Conservation (phyloP, 805 yeast species). For the Torulaspora indica region DNA sequence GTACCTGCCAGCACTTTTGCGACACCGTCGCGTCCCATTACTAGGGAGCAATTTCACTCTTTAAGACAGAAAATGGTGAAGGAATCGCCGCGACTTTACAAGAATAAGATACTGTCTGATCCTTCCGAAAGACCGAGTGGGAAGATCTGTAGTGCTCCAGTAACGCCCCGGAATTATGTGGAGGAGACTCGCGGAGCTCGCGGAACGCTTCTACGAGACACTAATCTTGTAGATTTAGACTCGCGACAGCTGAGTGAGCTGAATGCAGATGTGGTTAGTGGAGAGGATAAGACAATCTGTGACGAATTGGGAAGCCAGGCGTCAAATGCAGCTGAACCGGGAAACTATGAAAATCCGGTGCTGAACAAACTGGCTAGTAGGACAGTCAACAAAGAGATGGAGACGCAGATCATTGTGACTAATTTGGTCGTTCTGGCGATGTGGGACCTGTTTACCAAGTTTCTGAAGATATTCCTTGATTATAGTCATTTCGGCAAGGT, state of each 20-base stretch:
- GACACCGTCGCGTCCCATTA: constrained; percentile 24
- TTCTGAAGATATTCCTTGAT: constrained; percentile 17
- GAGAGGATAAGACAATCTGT: neutral
- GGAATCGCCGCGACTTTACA: constrained; percentile 32
- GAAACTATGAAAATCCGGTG: constrained; percentile 33
- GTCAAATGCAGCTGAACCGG: constrained; percentile 11
- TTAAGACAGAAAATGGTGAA: constrained; percentile 23
- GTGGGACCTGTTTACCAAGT: constrained; percentile 29
- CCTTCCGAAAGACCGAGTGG: neutral
- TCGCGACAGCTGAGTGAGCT: neutral
- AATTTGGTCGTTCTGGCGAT: constrained; percentile 35
- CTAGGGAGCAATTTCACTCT: constrained; percentile 21
- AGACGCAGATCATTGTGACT: constrained; percentile 34
- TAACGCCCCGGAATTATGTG: neutral
- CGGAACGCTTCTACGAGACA: neutral
- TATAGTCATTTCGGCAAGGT: constrained; percentile 18
- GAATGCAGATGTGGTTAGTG: neutral
- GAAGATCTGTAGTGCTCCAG: constrained; percentile 6
- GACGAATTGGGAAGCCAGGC: neutral
- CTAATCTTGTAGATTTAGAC: neutral
- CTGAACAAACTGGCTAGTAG: constrained; percentile 32
- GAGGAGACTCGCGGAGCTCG: neutral
- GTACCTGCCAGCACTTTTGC: constrained; percentile 10
- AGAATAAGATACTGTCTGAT: constrained; percentile 17
- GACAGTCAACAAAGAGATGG: constrained; percentile 41